A percentile compares a stretch with the other conserved stretches of the same genome.
Conservation (phyloP, 768 basidiomycete species). For the Collybiopsis confluens region DNA sequence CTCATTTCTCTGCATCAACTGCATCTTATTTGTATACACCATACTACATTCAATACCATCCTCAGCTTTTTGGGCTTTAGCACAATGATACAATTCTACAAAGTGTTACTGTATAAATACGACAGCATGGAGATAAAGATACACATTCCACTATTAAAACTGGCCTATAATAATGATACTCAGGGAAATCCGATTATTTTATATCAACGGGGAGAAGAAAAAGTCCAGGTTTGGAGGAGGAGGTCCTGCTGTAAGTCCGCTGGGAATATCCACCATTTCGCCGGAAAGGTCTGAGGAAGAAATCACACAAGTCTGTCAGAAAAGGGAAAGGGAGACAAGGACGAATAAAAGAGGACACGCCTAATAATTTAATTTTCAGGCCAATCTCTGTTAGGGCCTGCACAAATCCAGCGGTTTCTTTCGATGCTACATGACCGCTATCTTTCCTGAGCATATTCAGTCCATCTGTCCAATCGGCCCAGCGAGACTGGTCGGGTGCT, state of each 20-base stretch:
- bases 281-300: slow-evolving; percentile 85
- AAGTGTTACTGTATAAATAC: not conserved
- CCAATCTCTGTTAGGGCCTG: slow-evolving; percentile 88
- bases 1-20: slow-evolving; percentile 22
- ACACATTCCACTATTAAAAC: not conserved
- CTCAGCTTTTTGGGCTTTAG: not conserved
- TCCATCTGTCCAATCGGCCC: slow-evolving; percentile 95
- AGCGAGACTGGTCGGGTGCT: slow-evolving; percentile 71
- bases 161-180: too few species aligned
- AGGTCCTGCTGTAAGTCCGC: slow-evolving; percentile 69
- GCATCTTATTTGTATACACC: slow-evolving; percentile 13
- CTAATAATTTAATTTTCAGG: slow-evolving; percentile 84
- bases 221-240: slow-evolving; percentile 80
- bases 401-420: slow-evolving; percentile 84
- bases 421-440: slow-evolving; percentile 77
- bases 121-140: not conserved
- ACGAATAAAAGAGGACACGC: slow-evolving; percentile 33
- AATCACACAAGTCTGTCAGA: too few species aligned
- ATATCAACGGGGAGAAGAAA: slow-evolving; percentile 68
- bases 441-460: slow-evolving; percentile 82
- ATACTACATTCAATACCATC: not conserved
- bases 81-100: not conserved
- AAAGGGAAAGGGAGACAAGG: not conserved
- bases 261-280: slow-evolving; percentile 86
- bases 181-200: not conserved